phyloP scores from a whole-genome alignment of 257 asterid genomes.

The Solanum boliviense region DNA sequence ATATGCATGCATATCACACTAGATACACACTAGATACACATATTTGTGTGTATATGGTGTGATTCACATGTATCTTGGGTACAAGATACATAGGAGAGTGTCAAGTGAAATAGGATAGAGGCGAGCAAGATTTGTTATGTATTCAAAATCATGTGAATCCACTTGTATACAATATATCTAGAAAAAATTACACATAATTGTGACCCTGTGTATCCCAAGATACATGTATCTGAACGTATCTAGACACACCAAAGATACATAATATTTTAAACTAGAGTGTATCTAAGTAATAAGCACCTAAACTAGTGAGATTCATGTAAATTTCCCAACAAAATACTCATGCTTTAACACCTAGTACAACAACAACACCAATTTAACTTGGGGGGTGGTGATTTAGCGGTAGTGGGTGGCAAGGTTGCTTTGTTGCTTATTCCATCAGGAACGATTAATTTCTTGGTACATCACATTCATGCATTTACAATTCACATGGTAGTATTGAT shows the following conservation, averaged over 20 bases:
- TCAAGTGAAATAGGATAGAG: background rate
- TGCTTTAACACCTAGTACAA: background rate
- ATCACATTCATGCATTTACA: too few species aligned
- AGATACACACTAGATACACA: background rate
- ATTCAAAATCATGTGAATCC: too few species aligned
- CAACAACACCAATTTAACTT: background rate
- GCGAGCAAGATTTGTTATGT: background rate
- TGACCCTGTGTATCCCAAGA: background rate
- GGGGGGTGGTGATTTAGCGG: too few species aligned
- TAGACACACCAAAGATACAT: background rate
- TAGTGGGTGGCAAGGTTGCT: too few species aligned
- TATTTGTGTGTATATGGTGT: background rate
- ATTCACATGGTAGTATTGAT: too few species aligned
- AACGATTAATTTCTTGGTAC: too few species aligned
- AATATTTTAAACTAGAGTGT: too few species aligned
- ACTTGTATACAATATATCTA: background rate
- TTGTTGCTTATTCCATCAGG: too few species aligned
- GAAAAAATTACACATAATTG: too few species aligned
- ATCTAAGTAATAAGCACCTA: too few species aligned
- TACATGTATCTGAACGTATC: background rate
- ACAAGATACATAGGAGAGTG: background rate
- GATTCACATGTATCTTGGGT: background rate
- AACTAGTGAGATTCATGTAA: background rate
- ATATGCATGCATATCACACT: background rate
- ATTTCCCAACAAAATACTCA: background rate